Evolutionary conservation across 805 yeast genomes (phyloP).

Genomic region (Danielozyma ontarioensis): DNA sequence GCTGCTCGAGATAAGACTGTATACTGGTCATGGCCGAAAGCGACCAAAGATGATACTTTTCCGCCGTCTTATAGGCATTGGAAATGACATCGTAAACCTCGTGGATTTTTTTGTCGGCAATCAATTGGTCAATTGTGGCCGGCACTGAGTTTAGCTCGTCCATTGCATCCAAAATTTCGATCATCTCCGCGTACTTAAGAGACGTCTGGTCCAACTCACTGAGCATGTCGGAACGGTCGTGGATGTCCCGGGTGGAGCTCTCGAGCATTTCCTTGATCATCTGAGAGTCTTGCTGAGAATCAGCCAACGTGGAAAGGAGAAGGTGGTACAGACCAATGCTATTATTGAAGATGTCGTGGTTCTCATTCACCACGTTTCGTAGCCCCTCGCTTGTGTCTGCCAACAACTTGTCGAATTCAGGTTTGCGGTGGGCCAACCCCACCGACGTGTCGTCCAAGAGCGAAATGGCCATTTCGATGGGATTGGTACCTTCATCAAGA

Average conservation of each 20-base stretch:
- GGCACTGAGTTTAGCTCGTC: conserved; percentile 57
- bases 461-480: conserved; percentile 79
- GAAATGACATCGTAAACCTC: conserved; percentile 56
- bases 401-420: conserved; percentile 62
- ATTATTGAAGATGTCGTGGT: conserved; percentile 78
- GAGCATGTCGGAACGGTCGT: conserved; percentile 51
- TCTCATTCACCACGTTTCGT: conserved; percentile 69
- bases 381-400: conserved; percentile 52
- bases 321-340: conserved; percentile 80
- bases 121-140: conserved; percentile 55
- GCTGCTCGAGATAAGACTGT: conserved; percentile 49
- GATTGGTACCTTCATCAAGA: conserved; percentile 51
- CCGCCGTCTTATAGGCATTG: conserved; percentile 40
- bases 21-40: conserved; percentile 49
- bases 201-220: conserved; percentile 63
- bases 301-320: conserved; percentile 56
- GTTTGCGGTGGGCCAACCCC: conserved; percentile 74
- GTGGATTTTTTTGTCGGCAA: conserved; percentile 66
- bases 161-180: conserved; percentile 65
- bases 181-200: conserved; percentile 57
- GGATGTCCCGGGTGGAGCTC: conserved; percentile 45
- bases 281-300: conserved; percentile 57
- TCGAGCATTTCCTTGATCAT: conserved; percentile 45
- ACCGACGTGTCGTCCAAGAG: conserved; percentile 83
- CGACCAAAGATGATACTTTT: conserved; percentile 50